phyloP scores from a whole-genome alignment of 129 eudicot species.

The Ambrosia trifida region DNA sequence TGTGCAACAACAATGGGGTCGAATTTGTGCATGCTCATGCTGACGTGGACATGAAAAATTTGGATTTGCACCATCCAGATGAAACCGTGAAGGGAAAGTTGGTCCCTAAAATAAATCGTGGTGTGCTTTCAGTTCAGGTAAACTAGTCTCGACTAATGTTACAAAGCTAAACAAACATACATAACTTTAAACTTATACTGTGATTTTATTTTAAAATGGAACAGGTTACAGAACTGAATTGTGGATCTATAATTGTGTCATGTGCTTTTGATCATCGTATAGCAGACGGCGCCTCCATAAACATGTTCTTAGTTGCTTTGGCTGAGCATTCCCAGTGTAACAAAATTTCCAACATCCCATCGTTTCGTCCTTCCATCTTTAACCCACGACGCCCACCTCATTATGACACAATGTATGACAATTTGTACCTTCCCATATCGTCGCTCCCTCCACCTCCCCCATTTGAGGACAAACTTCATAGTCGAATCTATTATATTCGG shows the following conservation, averaged over 20 bases:
- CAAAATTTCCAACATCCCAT: slow-evolving; percentile 31
- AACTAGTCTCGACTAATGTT: neutral
- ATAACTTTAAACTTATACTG: neutral
- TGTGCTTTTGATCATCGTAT: slow-evolving; percentile 7
- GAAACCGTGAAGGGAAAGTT: slow-evolving; percentile 38
- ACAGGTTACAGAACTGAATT: neutral
- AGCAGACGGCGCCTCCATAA: neutral
- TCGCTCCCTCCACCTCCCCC: slow-evolving; percentile 36
- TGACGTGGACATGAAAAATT: neutral
- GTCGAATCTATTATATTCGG: slow-evolving; percentile 35
- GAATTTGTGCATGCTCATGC: slow-evolving; percentile 48
- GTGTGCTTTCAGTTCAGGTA: slow-evolving; percentile 47
- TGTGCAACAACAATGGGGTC: slow-evolving; percentile 60
- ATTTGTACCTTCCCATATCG: slow-evolving; percentile 38
- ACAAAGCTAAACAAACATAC: neutral
- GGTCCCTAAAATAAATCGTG: slow-evolving; percentile 39
- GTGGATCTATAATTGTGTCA: neutral
- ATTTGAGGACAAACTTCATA: slow-evolving; percentile 28
- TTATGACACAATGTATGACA: slow-evolving; percentile 30
- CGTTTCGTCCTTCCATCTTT: slow-evolving; percentile 46
- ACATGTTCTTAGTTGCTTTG: slow-evolving; percentile 1
- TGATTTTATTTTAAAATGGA: neutral
- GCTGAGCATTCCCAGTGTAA: neutral
- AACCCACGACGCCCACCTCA: slow-evolving; percentile 44
- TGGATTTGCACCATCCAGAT: slow-evolving; percentile 45